Percentiles rank a stretch among this genome's conserved stretches.
Conservation (phyloP, 345 rosid genomes). For the Combretum micranthum region DNA sequence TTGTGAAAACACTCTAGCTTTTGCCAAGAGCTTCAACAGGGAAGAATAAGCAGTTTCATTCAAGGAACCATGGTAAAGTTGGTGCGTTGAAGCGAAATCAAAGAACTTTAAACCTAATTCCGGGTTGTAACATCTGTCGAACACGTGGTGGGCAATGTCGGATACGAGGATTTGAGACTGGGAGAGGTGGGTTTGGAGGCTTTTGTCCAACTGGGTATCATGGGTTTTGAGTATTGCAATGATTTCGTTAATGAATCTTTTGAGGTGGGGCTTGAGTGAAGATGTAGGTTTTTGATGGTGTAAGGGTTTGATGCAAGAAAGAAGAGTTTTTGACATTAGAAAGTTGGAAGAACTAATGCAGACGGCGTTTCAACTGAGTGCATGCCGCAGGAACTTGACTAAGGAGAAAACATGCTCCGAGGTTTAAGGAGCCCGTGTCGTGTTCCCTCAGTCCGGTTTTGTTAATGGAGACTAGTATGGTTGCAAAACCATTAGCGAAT, state of each 20-base stretch:
- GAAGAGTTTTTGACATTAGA: conserved; percentile 66
- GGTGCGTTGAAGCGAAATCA: conserved; percentile 39
- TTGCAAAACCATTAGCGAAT: too few species aligned
- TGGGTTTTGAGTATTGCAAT: conserved; percentile 48
- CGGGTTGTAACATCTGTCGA: conserved; percentile 55
- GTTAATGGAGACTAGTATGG: too few species aligned
- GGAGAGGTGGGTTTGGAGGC: conserved; percentile 32
- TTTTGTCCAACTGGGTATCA: conserved; percentile 29
- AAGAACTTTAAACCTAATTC: conserved; percentile 20
- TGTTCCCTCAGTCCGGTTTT: too few species aligned
- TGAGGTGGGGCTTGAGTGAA: conserved; percentile 28
- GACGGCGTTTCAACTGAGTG: too few species aligned
- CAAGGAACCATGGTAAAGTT: conserved; percentile 14
- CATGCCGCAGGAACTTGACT: too few species aligned
- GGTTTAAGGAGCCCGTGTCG: too few species aligned
- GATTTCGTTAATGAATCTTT: conserved; percentile 34
- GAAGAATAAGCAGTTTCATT: conserved; percentile 66
- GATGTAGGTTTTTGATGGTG: conserved; percentile 18
- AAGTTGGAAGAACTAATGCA: not conserved
- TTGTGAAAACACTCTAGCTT: conserved; percentile 40
- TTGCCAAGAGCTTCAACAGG: conserved; percentile 63
- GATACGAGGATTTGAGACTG: conserved; percentile 32
- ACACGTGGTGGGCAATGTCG: conserved; percentile 53
- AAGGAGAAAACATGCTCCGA: too few species aligned
- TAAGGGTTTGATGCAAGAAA: conserved; percentile 66